Conservation (phyloP, 228 moss, liverwort and hornwort species). For the Sphagnum fallax region DNA sequence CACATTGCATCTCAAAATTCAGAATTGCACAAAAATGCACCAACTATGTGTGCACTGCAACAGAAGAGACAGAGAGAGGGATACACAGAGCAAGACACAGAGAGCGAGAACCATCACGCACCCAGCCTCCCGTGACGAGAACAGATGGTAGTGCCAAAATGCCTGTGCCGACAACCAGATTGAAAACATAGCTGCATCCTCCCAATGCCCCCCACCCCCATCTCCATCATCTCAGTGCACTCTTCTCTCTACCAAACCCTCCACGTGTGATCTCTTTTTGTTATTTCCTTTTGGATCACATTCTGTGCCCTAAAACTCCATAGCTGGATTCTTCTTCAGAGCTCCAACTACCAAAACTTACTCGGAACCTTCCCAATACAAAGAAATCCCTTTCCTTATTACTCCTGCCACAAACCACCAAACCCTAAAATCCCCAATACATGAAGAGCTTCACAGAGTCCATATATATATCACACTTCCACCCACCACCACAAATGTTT, state of each 20-base stretch:
- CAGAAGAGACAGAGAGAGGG: background rate
- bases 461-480: no score
- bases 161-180: slow-evolving; percentile 96
- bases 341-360: background rate
- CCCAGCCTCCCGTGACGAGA: slow-evolving; percentile 91
- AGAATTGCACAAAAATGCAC: background rate
- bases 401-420: background rate
- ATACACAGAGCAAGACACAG: background rate
- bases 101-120: slow-evolving; percentile 12
- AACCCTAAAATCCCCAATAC: no score
- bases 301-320: background rate
- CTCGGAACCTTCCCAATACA: background rate
- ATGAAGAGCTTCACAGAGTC: no score
- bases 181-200: slow-evolving; percentile 86
- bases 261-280: background rate
- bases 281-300: background rate
- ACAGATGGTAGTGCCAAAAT: slow-evolving; percentile 93
- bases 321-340: background rate
- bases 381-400: background rate
- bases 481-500: no score
- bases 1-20: no score
- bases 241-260: background rate
- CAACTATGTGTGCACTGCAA: background rate
- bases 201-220: background rate
- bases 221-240: background rate